phyloP scores from a whole-genome alignment of 2,329 filamentous ascomycete species.

The Xylaria sp. region DNA sequence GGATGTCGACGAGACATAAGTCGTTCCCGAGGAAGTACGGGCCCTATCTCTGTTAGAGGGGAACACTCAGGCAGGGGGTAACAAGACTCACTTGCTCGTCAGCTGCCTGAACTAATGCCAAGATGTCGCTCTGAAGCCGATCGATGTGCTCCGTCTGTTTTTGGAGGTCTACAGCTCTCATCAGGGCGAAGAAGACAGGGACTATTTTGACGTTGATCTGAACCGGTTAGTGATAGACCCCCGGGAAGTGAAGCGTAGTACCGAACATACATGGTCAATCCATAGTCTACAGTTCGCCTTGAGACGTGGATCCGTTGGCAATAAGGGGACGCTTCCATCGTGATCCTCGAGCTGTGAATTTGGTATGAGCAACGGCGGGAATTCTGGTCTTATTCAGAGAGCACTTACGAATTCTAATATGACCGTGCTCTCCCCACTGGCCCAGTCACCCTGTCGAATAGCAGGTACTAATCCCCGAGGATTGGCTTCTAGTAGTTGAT shows the following conservation, averaged over 20 bases:
- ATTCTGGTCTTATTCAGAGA: no score
- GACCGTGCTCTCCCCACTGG: conserved; percentile 74
- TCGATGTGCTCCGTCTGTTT: conserved; percentile 55
- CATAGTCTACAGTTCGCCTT: conserved; percentile 73
- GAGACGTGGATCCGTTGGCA: conserved; percentile 60
- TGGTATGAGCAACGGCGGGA: conserved; percentile 4
- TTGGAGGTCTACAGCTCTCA: conserved; percentile 57
- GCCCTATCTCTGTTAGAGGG: conserved; percentile 38
- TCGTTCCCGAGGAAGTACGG: conserved; percentile 61
- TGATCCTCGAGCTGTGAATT: conserved; percentile 64
- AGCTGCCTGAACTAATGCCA: conserved; percentile 43
- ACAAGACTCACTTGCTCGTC: conserved; percentile 37
- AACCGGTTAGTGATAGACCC: background rate
- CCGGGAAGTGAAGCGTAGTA: no score
- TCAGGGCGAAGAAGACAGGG: conserved; percentile 67
- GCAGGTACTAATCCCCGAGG: conserved; percentile 71
- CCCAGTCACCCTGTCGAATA: conserved; percentile 73
- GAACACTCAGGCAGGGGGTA: background rate
- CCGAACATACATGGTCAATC: conserved; percentile 71
- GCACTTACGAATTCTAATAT: conserved; percentile 73
- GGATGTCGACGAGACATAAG: conserved; percentile 63
- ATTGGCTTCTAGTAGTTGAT: conserved; percentile 64
- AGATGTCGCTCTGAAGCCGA: conserved; percentile 61
- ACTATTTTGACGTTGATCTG: conserved; percentile 73
- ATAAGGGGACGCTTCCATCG: conserved; percentile 51